Percentiles rank a stretch among this genome's conserved stretches.
Conservation (phyloP, 805 yeast genomes). For the Lipomyces kockii region DNA sequence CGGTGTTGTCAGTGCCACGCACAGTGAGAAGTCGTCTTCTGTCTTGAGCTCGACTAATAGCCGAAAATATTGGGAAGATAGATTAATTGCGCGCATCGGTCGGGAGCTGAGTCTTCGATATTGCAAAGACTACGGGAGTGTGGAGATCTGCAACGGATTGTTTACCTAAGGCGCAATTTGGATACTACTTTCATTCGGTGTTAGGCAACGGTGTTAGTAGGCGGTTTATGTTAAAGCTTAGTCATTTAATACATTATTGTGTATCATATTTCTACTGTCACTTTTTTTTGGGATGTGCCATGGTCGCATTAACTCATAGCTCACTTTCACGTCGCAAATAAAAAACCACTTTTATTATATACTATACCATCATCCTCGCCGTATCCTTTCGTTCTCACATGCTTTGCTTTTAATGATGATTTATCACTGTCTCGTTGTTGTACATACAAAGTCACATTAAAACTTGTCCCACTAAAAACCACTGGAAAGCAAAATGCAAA, state of each 20-base stretch:
- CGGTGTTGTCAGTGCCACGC: not conserved
- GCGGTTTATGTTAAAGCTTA: not conserved
- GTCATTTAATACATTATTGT: not conserved
- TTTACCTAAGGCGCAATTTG: slow-evolving; percentile 12
- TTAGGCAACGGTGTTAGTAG: not conserved
- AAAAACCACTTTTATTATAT: slow-evolving; percentile 3
- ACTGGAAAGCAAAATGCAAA: slow-evolving; percentile 9
- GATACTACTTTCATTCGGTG: not conserved
- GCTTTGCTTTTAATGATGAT: slow-evolving; percentile 7
- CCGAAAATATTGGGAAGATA: slow-evolving; percentile 31
- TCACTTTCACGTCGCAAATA: not conserved
- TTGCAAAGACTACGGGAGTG: slow-evolving; percentile 31
- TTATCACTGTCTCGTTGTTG: not conserved
- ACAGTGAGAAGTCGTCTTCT: slow-evolving; percentile 21
- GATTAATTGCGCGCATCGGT: slow-evolving; percentile 28
- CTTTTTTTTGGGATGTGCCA: not conserved
- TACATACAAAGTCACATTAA: slow-evolving; percentile 7
- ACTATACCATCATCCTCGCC: not conserved
- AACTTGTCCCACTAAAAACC: slow-evolving; percentile 8
- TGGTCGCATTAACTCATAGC: not conserved
- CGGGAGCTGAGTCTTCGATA: slow-evolving; percentile 24
- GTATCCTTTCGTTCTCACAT: slow-evolving; percentile 1
- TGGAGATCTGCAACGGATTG: slow-evolving; percentile 30
- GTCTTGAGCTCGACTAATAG: slow-evolving; percentile 24
- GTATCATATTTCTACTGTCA: not conserved